Evolutionary conservation across 2,329 filamentous ascomycete genomes (phyloP).

Genomic region (Fusarium nelsonii): DNA sequence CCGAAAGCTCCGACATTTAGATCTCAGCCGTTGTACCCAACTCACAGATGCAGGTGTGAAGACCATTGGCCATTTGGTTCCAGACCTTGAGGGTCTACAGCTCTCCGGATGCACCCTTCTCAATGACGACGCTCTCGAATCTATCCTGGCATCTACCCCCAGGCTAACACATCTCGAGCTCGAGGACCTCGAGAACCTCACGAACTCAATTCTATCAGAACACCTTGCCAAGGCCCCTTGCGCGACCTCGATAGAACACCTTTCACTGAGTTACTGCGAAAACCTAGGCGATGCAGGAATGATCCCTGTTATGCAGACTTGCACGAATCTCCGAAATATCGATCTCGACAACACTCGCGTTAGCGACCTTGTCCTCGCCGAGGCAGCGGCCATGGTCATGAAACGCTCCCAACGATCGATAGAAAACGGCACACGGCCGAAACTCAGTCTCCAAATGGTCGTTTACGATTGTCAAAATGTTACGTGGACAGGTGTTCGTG

Average conservation of each 20-base stretch:
- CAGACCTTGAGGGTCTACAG: slow-evolving; percentile 84
- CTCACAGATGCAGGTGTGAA: slow-evolving; percentile 81
- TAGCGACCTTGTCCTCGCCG: slow-evolving; percentile 85
- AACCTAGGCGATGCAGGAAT: slow-evolving; percentile 85
- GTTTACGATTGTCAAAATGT: slow-evolving; percentile 94
- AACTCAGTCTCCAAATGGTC: slow-evolving; percentile 78
- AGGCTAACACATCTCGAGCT: slow-evolving; percentile 87
- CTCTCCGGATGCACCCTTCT: slow-evolving; percentile 82
- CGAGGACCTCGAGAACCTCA: slow-evolving; percentile 84
- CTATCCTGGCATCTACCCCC: slow-evolving; percentile 80
- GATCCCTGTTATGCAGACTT: slow-evolving; percentile 83
- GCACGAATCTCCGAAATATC: slow-evolving; percentile 74
- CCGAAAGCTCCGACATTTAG: slow-evolving; percentile 83
- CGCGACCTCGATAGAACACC: slow-evolving; percentile 76
- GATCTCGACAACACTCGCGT: slow-evolving; percentile 95
- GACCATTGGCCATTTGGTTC: slow-evolving; percentile 78
- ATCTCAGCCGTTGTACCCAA: slow-evolving; percentile 81
- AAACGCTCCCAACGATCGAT: slow-evolving; percentile 66
- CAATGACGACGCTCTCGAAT: slow-evolving; percentile 78
- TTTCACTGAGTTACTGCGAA: slow-evolving; percentile 93
- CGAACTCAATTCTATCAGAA: slow-evolving; percentile 77
- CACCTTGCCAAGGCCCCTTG: slow-evolving; percentile 83
- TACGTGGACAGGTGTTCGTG: slow-evolving; percentile 91
- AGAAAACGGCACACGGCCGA: slow-evolving; percentile 58
- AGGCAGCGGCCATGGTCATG: slow-evolving; percentile 85